Base-by-base conservation (phyloP, 139 green algal species). In the Chlorella vulgaris region DNA sequence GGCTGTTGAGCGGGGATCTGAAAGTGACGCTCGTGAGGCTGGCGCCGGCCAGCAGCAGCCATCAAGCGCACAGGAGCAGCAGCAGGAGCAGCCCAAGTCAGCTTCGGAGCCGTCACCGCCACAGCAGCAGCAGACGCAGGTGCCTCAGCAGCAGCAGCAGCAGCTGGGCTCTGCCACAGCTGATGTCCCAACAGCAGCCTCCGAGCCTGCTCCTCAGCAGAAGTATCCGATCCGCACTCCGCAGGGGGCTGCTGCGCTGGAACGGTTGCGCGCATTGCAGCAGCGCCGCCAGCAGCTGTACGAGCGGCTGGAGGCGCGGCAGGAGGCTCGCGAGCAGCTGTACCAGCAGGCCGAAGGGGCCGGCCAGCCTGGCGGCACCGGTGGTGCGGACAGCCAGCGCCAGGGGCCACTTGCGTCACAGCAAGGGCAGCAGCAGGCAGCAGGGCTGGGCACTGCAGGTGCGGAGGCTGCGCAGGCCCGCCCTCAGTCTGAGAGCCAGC, bases 321-420 rank as follows among this genome's bases (percentile, higher is more conserved):
- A 79, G 73, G 73, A n/a, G n/a, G n/a, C n/a, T n/a, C n/a, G n/a
- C n/a, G n/a, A 79, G 73, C 73, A 55, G 73, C 51, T 21, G 35
- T 68, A 26, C 35, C 73, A 31, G 35, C 50, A 67, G 53, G 51
- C 50, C 1, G 24, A 36, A 33, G 51, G 31, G 21, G 15, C 8
- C 28, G 1, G 21, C 10, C 39, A 65, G 15, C 33, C 38, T 29
- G 36, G n/a, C n/a, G n/a, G 35, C 53, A 1, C 7, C 21, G 73
- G 22, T 35, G n/a, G 3, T 0, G 53, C 10, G 10, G 4, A 13
- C 5, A 7, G n/a, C 51, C 51, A 15, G 53, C 51, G 18, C 0
- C 33, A 68, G 35, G 5, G 18, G 18, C 55, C 15, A 65, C 15
- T 21, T 15, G 18, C 5, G 55, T 21, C 18, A 65, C 15, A 65